phyloP scores from a whole-genome alignment of 2,329 filamentous ascomycete genomes.

The Aspergillus ruber region DNA sequence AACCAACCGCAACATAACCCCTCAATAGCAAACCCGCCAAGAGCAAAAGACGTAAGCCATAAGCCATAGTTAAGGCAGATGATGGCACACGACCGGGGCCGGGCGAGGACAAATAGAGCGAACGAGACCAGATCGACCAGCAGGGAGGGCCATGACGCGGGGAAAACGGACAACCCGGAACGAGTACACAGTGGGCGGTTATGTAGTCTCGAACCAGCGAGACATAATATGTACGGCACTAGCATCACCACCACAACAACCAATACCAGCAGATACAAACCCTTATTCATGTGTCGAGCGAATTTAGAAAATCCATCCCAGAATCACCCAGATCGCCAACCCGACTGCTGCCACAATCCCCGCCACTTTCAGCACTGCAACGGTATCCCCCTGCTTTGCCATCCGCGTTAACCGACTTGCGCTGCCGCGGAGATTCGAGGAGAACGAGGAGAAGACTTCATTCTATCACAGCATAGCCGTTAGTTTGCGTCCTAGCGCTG shows the following conservation, averaged over 20 bases:
- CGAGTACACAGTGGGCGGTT: too few relatives aligned
- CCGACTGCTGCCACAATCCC: conserved; percentile 71
- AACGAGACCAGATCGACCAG: too few relatives aligned
- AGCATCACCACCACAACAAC: neutral
- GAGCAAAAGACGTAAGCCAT: too few relatives aligned
- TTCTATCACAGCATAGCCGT: conserved; percentile 46
- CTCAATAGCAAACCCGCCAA: too few relatives aligned
- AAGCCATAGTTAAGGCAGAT: too few relatives aligned
- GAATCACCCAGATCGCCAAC: conserved; percentile 68
- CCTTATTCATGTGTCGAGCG: neutral
- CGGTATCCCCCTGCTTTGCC: conserved; percentile 83
- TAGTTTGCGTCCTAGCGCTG: neutral
- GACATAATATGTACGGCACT: conserved; percentile 1
- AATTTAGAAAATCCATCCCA: conserved; percentile 53
- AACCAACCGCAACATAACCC: too few relatives aligned
- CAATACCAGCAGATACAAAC: neutral
- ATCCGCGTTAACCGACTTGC: conserved; percentile 77
- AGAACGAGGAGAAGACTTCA: conserved; percentile 87
- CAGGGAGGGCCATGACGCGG: too few relatives aligned
- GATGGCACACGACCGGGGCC: too few relatives aligned
- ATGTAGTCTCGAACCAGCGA: conserved; percentile 7
- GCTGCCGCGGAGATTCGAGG: conserved; percentile 73
- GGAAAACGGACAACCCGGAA: too few relatives aligned
- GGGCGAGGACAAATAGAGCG: too few relatives aligned
- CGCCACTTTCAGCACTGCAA: conserved; percentile 83